phyloP scores from a whole-genome alignment of 1,284 basidiomycete genomes.

The Marasmius tenuissimus region DNA sequence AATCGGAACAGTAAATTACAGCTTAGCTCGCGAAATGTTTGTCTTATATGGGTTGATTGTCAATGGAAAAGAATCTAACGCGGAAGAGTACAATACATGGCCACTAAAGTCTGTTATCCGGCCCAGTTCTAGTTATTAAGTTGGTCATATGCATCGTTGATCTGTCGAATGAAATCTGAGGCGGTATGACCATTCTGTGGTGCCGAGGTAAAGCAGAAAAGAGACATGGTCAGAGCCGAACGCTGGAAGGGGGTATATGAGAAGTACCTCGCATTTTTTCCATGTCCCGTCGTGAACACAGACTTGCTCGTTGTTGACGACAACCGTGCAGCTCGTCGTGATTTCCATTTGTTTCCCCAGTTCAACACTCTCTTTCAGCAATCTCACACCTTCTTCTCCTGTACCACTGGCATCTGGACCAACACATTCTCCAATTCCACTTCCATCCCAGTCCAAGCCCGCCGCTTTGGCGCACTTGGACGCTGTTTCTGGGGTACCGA shows the following conservation, averaged over 20 bases:
- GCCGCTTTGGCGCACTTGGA: constrained; percentile 62
- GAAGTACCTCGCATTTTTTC: constrained; percentile 81
- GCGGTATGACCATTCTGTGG: constrained; percentile 71
- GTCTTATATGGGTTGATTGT: too few relatives aligned
- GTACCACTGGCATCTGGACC: constrained; percentile 55
- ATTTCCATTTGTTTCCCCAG: constrained; percentile 52
- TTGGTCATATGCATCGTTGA: constrained; percentile 70
- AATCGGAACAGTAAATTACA: too few relatives aligned
- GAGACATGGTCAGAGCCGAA: not conserved
- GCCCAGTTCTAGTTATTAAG: constrained; percentile 42
- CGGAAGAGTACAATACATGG: too few relatives aligned
- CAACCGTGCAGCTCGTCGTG: constrained; percentile 79
- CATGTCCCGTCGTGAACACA: constrained; percentile 81
- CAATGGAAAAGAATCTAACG: too few relatives aligned
- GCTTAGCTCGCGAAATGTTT: too few relatives aligned
- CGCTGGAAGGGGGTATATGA: not conserved
- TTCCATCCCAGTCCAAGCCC: constrained; percentile 61
- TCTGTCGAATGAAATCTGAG: constrained; percentile 76
- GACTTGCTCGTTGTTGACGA: constrained; percentile 67
- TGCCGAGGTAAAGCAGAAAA: not conserved
- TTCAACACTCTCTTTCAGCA: constrained; percentile 62
- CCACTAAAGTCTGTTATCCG: too few relatives aligned
- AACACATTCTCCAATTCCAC: constrained; percentile 20
- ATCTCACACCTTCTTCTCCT: constrained; percentile 55
- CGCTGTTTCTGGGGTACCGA: constrained; percentile 69